These are phyloP conservation scores for Phytopythium chamaehyphon DNA, from an alignment of 352 stramenopile species.

Conservation along the genomic window DNA sequence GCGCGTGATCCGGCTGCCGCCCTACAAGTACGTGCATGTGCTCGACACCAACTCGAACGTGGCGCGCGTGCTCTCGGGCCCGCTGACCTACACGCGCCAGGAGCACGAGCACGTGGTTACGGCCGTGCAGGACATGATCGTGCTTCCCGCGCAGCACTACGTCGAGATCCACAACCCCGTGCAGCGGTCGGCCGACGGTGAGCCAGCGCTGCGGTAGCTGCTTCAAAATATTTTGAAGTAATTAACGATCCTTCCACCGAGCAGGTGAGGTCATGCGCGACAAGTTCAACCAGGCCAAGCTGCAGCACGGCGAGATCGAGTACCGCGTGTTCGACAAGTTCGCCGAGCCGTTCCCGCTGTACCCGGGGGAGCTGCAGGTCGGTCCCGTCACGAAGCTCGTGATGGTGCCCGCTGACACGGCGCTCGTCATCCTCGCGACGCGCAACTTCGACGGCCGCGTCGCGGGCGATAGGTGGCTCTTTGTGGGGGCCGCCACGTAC, in stretches of 20 bases:
- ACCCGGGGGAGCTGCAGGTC: constrained; percentile 64
- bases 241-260: no score
- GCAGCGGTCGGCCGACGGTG: constrained; percentile 30
- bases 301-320: constrained; percentile 75
- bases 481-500: constrained; percentile 67
- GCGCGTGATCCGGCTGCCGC: constrained; percentile 68
- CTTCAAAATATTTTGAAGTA: no score
- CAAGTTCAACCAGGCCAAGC: constrained; percentile 69
- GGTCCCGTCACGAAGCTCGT: constrained; percentile 47
- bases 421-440: constrained; percentile 57
- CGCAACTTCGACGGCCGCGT: constrained; percentile 52
- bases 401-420: constrained; percentile 54
- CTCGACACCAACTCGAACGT: constrained; percentile 86
- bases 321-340: constrained; percentile 74
- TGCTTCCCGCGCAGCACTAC: constrained; percentile 72
- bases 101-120: constrained; percentile 76
- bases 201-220: no score
- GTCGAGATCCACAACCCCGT: constrained; percentile 74
- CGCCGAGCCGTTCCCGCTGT: constrained; percentile 73
- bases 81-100: constrained; percentile 76
- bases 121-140: constrained; percentile 64
- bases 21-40: constrained; percentile 83
- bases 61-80: constrained; percentile 67
- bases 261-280: constrained; percentile 47
- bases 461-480: constrained; percentile 75